Evolutionary conservation across 2,329 filamentous ascomycete genomes (phyloP).

Genomic region (Leptographium procerum): DNA sequence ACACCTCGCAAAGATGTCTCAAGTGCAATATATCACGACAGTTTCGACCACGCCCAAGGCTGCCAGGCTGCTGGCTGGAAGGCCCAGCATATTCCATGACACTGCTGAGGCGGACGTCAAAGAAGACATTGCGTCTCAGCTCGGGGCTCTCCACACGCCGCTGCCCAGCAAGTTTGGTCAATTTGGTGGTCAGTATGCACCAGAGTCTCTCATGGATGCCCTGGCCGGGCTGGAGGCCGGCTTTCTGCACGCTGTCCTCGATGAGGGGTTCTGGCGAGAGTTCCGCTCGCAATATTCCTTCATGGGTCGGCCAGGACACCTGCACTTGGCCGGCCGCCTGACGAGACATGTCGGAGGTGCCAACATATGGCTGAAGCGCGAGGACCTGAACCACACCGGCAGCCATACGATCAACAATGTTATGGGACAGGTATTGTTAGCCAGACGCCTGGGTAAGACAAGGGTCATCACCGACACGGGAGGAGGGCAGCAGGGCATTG

Average conservation of each 20-base stretch:
- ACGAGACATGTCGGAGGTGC: conserved; percentile 85
- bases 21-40: not conserved
- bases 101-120: not conserved
- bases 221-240: conserved; percentile 80
- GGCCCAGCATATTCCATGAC: not conserved
- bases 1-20: not conserved
- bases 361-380: conserved; percentile 95
- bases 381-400: conserved; percentile 95
- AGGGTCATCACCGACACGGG: conserved; percentile 97
- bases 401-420: conserved; percentile 99
- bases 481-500: conserved; percentile 94
- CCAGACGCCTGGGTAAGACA: conserved; percentile 78
- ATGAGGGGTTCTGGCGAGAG: conserved; percentile 92
- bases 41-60: not conserved
- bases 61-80: not conserved
- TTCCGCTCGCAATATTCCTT: conserved; percentile 92
- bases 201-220: conserved; percentile 96
- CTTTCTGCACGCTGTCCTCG: conserved; percentile 77
- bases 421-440: conserved; percentile 81
- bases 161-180: conserved; percentile 55
- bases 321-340: conserved; percentile 79
- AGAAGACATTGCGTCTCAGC: not conserved
- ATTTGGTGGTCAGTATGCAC: conserved; percentile 95
- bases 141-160: not conserved
- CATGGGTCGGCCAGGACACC: conserved; percentile 87